Base-by-base conservation (phyloP, 2,329 filamentous ascomycete genomes). In the Calonectria pseudoreteaudii region DNA sequence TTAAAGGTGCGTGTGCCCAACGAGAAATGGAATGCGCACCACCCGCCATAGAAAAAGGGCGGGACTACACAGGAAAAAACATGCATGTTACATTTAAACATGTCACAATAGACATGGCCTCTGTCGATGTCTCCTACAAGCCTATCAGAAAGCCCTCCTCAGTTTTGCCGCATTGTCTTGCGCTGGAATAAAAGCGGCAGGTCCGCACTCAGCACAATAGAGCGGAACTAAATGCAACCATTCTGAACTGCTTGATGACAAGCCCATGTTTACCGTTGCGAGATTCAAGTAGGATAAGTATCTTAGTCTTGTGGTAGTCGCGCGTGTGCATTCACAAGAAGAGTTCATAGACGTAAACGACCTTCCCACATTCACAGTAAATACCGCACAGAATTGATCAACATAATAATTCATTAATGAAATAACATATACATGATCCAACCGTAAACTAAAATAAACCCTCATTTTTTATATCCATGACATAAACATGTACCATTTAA, bases 1-100 rank as follows among this genome's bases (percentile, higher is more conserved):
- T 71, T 60, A 14, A 71, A 72, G 18, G 74, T 66, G 18, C 36
- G 8, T 2, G 77, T 49, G 36, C 13, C 30, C 18, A 53, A 47
- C 20, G 23, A 47, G 4, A 47, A 47, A 23, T 13, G 44, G 13
- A 23, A 23, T 13, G n/a, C 44, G 20, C 44, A n/a, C 11, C n/a
- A 18, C 10, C 44, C 10, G n/a, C n/a, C 44, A 47, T 47, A 47
- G 20, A 47, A 47, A 47, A 47, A 23, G 44, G 44, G 44, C 44
- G n/a, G 44, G 11, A 11, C 11, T 9, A 13, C 23, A 11, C 44
- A 47, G 44, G 44, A 47, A 13, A n/a, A 47, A n/a, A 2, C 20
- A 23, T 23, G 8, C 13, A 3, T 11, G 44, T 23, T 47, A 23
- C 41, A 47, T n/a, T 4, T 47, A 4, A 11, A 47, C 44, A 47